These are phyloP conservation scores for Henningerozyma blattae DNA, from an alignment of 805 yeast genomes.

Conservation along the genomic window DNA sequence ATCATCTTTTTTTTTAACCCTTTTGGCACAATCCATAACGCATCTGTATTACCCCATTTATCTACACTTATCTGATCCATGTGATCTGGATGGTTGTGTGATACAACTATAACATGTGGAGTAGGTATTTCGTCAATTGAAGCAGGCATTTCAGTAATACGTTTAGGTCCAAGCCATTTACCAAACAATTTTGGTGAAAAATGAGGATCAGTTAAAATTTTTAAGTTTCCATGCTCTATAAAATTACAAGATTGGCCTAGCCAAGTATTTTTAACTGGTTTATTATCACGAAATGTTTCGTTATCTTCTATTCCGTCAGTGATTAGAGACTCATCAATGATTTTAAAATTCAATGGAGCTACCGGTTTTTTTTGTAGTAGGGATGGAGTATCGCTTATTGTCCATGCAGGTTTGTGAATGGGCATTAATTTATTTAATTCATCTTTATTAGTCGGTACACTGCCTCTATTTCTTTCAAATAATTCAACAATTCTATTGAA, in stretches of 20 bases:
- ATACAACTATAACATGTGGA: conserved; percentile 65
- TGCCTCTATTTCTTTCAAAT: conserved; percentile 50
- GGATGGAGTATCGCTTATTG: conserved; percentile 28
- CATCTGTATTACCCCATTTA: conserved; percentile 17
- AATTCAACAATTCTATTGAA: conserved; percentile 61
- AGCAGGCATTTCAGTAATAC: conserved; percentile 74
- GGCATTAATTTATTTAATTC: conserved; percentile 50
- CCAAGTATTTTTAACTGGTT: conserved; percentile 52
- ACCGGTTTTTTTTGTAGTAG: not conserved
- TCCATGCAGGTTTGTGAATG: conserved; percentile 46
- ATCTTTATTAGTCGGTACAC: conserved; percentile 36
- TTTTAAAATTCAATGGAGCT: not conserved
- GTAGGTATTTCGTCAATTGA: conserved; percentile 46
- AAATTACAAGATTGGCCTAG: conserved; percentile 83
- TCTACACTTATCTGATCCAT: conserved; percentile 52
- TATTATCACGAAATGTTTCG: too few relatives aligned
- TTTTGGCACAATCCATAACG: conserved; percentile 79
- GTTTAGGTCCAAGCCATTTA: conserved; percentile 62
- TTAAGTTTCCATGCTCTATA: conserved; percentile 59
- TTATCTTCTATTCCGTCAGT: too few relatives aligned
- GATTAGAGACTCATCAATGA: not conserved
- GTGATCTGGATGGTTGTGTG: conserved; percentile 96
- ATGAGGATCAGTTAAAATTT: conserved; percentile 77
- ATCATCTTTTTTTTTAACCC: conserved; percentile 58
- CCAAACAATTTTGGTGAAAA: conserved; percentile 54